Evolutionary conservation across 257 asterid genomes (phyloP), one percentile per base, ranked within the genome.

Genomic region (Leonotis leonurus): DNA sequence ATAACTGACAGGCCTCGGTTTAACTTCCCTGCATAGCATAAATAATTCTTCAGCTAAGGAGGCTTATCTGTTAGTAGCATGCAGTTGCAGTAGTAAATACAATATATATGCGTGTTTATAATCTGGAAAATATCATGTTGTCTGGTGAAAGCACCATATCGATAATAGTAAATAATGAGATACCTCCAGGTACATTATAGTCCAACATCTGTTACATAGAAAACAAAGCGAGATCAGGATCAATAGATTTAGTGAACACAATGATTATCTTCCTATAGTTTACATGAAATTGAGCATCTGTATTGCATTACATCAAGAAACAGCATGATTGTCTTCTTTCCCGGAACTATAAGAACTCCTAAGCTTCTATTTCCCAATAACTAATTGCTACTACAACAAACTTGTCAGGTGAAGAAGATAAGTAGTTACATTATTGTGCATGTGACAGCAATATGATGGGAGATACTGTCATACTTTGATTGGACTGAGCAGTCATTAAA

Each of bases 161-260:
- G 37, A 70, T 61, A 44, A n/a, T 44, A 27, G 39, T 43, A 57
- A 66, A 35, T 16, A 41, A 50, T 27, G 29, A 65, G 43, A 36
- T 65, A 90, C 97, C 97, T 87, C 97, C 97, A 56, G 93, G 96
- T 29, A 90, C 97, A 78, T 85, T 90, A 81, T 90, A 90, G 78
- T 90, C 95, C 85, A 90, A 71, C 97, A 90, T 90, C 97, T 90
- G 97, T 68, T 62, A 59, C 69, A 71, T 30, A 77, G 12, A 67
- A 60, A 65, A 21, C 48, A 63, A 72, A 64, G 7, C 21, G 21
- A 60, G 53, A 70, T 73, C 73, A 72, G 76, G 14, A 51, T 52
- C 64, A 57, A 37, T 46, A 26, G 41, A 60, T 50, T 32, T 25
- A 30, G 26, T 35, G 17, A 46, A 75, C 3, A 49, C 33, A 2